Conservation (phyloP, 495 filamentous ascomycete genomes). For the Ramalina intermedia region DNA sequence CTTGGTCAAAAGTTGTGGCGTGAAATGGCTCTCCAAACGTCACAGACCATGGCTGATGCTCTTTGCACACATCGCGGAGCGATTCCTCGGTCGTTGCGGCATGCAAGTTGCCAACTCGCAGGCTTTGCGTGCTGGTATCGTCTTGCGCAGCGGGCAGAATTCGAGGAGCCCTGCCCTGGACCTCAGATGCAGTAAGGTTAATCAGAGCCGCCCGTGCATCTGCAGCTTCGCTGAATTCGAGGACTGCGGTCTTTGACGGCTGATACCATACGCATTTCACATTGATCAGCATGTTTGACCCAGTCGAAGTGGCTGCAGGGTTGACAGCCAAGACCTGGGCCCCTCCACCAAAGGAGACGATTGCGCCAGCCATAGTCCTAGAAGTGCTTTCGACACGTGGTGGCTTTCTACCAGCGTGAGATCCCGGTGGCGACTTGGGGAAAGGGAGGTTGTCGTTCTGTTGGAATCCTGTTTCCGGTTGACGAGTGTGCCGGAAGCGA, state of each 20-base stretch:
- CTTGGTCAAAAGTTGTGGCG: not conserved
- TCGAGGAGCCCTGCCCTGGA: not conserved
- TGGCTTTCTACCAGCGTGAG: not conserved
- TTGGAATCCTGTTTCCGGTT: not conserved
- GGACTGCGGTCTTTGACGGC: conserved; percentile 7
- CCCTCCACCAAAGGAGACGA: conserved; percentile 4
- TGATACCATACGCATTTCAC: conserved; percentile 7
- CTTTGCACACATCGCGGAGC: conserved; percentile 3
- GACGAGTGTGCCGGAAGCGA: not conserved
- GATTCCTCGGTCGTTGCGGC: not conserved
- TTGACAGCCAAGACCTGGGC: conserved; percentile 1
- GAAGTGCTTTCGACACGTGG: not conserved
- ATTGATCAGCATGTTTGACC: conserved; percentile 4
- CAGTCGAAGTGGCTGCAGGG: not conserved
- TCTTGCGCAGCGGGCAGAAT: not conserved
- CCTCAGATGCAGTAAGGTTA: not conserved
- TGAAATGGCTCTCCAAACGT: conserved; percentile 2
- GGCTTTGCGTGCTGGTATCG: conserved; percentile 1
- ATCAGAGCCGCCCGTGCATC: conserved; percentile 1
- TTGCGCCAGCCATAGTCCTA: conserved; percentile 3
- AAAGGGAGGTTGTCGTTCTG: not conserved
- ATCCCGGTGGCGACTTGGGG: not conserved
- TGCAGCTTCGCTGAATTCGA: conserved; percentile 2
- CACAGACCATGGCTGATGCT: not conserved
- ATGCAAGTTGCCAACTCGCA: conserved; percentile 7